Evolutionary conservation across 805 yeast genomes (phyloP), one percentile per base, ranked within the genome.

Genomic region (Yamadazyma sp.): DNA sequence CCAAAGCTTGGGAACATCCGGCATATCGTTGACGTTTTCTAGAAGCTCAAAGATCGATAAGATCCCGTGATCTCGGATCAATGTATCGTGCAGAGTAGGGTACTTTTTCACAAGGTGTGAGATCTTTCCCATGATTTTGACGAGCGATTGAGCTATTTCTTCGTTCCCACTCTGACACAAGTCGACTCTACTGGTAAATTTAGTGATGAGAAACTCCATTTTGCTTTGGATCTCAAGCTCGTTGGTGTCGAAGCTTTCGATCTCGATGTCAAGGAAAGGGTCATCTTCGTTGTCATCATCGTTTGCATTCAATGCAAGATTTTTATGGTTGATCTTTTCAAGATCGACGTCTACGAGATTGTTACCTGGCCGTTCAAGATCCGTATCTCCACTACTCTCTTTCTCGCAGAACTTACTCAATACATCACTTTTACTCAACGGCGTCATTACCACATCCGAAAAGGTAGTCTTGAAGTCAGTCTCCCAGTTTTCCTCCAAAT

Each of bases 41-140:
- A 67, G 49, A 8, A 69, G 45, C 42, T 69, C 74, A 38, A 68
- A 49, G 5, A 69, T 46, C 1, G 71, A 55, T 8, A 64, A 47
- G 1, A 68, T 52, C 0, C 73, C 73, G 42, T 69, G 74, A 26
- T 67, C 72, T 38, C 69, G 53, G n/a, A 67, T 54, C 24, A 69
- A 48, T 1, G 54, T 54, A 28, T 60, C 64, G 39, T 66, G 71
- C 62, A 64, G 67, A 6, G 50, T 40, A 6, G 68, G 65, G 42
- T 68, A 64, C 42, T 67, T 67, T 41, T 59, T 59, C 4, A 64
- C 62, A 31, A 67, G 46, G 34, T 64, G 64, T 16, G 62, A 48
- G 53, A 69, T 64, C 31, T 65, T 49, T 1, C 69, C 68, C 1
- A 70, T 61, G 21, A 64, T 50, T 39, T 61, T 64, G 4, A 59